Base-by-base conservation (phyloP, 2,329 filamentous ascomycete genomes). In the Gnomoniopsis smithogilvyi region DNA sequence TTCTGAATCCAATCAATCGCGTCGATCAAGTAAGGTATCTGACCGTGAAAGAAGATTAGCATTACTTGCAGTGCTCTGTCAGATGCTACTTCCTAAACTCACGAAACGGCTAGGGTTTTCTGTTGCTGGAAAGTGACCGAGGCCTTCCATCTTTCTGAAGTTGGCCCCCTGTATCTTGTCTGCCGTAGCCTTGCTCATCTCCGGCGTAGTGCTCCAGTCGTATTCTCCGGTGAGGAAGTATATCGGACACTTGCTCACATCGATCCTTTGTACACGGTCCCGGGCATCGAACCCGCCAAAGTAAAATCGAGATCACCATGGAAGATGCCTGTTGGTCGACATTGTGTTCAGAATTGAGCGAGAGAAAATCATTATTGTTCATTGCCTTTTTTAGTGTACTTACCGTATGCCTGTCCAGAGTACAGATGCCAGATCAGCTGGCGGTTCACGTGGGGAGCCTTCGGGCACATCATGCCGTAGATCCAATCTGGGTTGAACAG, bases 301-400 rank as follows among this genome's bases (percentile, higher is more conserved):
- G 70, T 79, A 80, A 66, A 80, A 80, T 80, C 76, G 17, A 80
- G 67, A 60, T 80, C 77, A 24, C 78, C 78, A 64, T 80, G 78
- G 70, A 81, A 80, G 51, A 80, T 78, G 1, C 48, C 48, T 51
- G 24, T 14, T 6, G 47, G 22, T n/a, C 17, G 22, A 14, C 36
- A 38, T 7, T 3, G 3, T 38, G 12, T n/a, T 38, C 12, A 14
- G 12, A 38, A 38, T n/a, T 38, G 36, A 38, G 3, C 12, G n/a
- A n/a, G n/a, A n/a, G n/a, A 38, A n/a, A 14, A 4, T 38, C 36
- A 6, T 38, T 38, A 7, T 38, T 38, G 30, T 46, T 19, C 6
- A 19, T 15, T n/a, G n/a, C n/a, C n/a, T n/a, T n/a, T n/a, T n/a
- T 24, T 24, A 49, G 15, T 38, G 3, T 2, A 17, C 47, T 30